phyloP scores from a whole-genome alignment of 2,329 filamentous ascomycete genomes.

The Kalmusia sp. region DNA sequence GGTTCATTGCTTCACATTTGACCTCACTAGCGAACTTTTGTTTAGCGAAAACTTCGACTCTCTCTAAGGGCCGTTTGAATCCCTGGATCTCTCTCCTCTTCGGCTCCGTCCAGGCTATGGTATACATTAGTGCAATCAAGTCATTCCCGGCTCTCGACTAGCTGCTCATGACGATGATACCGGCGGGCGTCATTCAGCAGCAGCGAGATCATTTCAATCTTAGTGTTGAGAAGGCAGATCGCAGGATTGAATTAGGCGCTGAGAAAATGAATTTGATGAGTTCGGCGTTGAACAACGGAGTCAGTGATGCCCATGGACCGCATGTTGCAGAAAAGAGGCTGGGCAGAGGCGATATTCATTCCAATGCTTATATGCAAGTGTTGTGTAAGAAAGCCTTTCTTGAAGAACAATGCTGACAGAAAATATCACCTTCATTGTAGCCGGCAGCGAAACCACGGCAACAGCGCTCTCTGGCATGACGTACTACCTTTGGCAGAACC shows the following conservation, averaged over 20 bases:
- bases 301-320: constrained; percentile 3
- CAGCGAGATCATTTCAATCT: constrained; percentile 11
- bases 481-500: constrained; percentile 29
- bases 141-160: constrained; percentile 9
- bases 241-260: constrained; percentile 7
- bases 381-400: neutral
- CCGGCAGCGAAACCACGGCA: constrained; percentile 49
- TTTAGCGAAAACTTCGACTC: constrained; percentile 56
- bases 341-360: constrained; percentile 4
- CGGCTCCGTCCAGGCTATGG: neutral
- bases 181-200: constrained; percentile 6
- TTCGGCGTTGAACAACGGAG: constrained; percentile 6
- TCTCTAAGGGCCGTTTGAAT: constrained; percentile 37
- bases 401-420: neutral
- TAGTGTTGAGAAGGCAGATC: constrained; percentile 12
- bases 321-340: neutral
- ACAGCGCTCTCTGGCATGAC: constrained; percentile 39
- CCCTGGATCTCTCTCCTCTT: constrained; percentile 34
- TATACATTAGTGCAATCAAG: constrained; percentile 1
- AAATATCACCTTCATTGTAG: constrained; percentile 36
- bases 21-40: constrained; percentile 52
- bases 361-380: constrained; percentile 9
- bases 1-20: constrained; percentile 22
- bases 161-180: constrained; percentile 8
- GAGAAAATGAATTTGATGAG: constrained; percentile 14